Conservation (phyloP, 768 basidiomycete genomes). For the Naganishia randhawae region DNA sequence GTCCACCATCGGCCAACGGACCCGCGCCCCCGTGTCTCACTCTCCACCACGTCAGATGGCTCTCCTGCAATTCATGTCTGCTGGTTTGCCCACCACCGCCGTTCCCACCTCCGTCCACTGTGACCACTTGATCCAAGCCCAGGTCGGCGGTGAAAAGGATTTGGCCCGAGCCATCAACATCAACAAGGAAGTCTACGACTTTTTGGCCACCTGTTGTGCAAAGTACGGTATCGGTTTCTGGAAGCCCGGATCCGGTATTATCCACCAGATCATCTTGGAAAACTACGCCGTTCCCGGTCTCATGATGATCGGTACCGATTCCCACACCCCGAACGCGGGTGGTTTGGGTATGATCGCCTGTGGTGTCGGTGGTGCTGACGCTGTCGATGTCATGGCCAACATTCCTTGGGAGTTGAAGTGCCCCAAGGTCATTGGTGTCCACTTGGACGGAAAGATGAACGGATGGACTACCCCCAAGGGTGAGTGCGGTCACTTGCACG, state of each 20-base stretch:
- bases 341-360: conserved; percentile 99
- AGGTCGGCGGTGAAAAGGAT: conserved; percentile 89
- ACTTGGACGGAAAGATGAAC: conserved; percentile 85
- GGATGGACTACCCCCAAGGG: conserved; percentile 99
- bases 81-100: conserved; percentile 94
- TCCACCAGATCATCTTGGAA: conserved; percentile 97
- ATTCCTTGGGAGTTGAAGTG: conserved; percentile 99
- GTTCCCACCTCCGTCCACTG: conserved; percentile 99
- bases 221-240: conserved; percentile 99
- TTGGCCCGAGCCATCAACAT: conserved; percentile 82
- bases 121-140: conserved; percentile 98
- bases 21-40: neutral
- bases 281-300: conserved; percentile 99
- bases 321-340: conserved; percentile 97
- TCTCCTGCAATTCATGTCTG: conserved; percentile 99
- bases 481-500: conserved; percentile 45
- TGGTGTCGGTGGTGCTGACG: conserved; percentile 98
- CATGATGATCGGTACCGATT: conserved; percentile 99
- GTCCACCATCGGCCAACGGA: neutral
- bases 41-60: conserved; percentile 72
- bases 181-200: conserved; percentile 99
- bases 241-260: conserved; percentile 98
- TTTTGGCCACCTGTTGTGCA: conserved; percentile 92
- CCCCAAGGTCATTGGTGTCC: conserved; percentile 98
- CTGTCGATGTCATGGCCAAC: conserved; percentile 96